Evolutionary conservation across 2,329 filamentous ascomycete species (phyloP).

Genomic region (Bipolaris sorokiniana): DNA sequence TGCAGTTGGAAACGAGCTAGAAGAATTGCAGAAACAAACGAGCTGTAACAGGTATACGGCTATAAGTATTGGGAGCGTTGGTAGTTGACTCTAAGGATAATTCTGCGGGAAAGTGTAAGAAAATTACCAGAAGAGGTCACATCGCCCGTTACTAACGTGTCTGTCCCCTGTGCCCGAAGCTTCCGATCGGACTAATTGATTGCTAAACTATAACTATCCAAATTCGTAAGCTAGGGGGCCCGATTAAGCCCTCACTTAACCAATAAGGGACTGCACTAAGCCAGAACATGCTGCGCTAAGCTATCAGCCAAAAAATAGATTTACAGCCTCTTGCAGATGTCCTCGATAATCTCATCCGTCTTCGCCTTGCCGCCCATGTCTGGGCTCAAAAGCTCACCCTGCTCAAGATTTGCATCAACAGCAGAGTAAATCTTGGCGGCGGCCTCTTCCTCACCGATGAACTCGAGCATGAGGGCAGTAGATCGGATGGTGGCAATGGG

Average conservation of each 20-base stretch:
- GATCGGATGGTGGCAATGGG: conserved; percentile 93
- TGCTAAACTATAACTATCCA: neutral
- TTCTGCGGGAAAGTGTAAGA: neutral
- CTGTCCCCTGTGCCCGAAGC: neutral
- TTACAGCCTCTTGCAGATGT: conserved; percentile 83
- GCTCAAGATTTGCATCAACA: conserved; percentile 87
- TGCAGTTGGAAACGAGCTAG: neutral
- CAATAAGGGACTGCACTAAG: neutral
- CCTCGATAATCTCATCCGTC: conserved; percentile 84
- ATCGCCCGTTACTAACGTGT: neutral
- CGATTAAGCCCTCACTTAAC: neutral
- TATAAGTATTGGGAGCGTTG: neutral
- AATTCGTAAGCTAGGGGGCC: too few species aligned
- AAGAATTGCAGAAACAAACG: neutral
- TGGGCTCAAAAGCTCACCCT: conserved; percentile 80
- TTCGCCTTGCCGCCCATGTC: conserved; percentile 88
- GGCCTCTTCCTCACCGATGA: conserved; percentile 83
- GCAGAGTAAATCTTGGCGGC: conserved; percentile 90
- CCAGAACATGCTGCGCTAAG: neutral
- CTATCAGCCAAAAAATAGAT: neutral
- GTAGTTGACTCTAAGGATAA: neutral
- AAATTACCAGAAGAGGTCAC: neutral
- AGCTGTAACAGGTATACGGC: neutral
- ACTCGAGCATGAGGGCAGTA: conserved; percentile 94
- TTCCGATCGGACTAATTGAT: neutral